Evolutionary conservation across 345 rosid species (phyloP), one percentile per base, ranked within the genome.

Genomic region (Barbarea vulgaris): DNA sequence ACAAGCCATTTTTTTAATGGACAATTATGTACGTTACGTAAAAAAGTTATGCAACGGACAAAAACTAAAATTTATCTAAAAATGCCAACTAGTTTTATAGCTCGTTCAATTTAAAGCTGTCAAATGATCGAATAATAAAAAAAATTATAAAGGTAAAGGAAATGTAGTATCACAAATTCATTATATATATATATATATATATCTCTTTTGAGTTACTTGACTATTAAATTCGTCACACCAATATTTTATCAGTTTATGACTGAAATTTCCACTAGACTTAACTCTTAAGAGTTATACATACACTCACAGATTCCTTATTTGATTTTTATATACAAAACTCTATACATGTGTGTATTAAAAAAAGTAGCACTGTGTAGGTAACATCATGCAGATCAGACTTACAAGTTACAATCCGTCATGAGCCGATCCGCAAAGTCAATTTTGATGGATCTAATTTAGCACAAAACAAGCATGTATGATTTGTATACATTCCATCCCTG

Each of bases 1-100:
- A 4, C n/a, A n/a, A n/a, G n/a, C n/a, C n/a, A n/a, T n/a, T n/a
- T 41, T 50, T 19, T 60, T 51, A 37, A 12, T 51, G 67, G 62
- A 9, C 36, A 47, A 8, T 47, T 34, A 34, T 50, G 62, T 3
- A 52, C 63, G 69, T 60, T 60, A 69, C 64, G 51, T 53, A 42
- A 61, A 44, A 42, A 64, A 34, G 60, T 36, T 21, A 27, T 19
- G 67, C 41, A 66, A 74, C 31, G 18, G 62, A 41, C 17, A 11
- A 67, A 33, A 6, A 8, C 30, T n/a, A 37, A 60, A 14, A 0
- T 15, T 51, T 51, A 50, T 67, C 9, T 21, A 30, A 55, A 33
- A 11, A 28, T 62, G 44, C 30, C 62, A 13, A 52, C 24, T 63
- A 18, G 9, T 30, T 42, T 42, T 31, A 21, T 21, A 21, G 61